phyloP scores from a whole-genome alignment of 768 basidiomycete species.

The Pleurotus platypus region DNA sequence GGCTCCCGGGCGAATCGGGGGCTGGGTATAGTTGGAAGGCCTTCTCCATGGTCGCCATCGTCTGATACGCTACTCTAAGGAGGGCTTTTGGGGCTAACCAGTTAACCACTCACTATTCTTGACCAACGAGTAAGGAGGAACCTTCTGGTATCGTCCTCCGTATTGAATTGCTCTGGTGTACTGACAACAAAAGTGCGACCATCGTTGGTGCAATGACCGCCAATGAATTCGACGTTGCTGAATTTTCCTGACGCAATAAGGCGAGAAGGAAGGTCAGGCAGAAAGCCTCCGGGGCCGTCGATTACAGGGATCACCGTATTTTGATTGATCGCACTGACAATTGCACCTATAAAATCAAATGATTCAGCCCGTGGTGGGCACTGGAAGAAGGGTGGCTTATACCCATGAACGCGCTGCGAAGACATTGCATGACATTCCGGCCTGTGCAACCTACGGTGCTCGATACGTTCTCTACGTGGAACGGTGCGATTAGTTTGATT shows the following conservation, averaged over 20 bases:
- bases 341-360: conserved; percentile 21
- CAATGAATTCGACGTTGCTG: conserved; percentile 28
- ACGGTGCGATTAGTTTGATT: neutral
- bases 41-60: conserved; percentile 29
- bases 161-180: conserved; percentile 30
- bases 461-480: conserved; percentile 22
- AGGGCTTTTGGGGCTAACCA: neutral
- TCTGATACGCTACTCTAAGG: conserved; percentile 15
- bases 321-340: conserved; percentile 36
- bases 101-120: conserved; percentile 24
- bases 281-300: conserved; percentile 24
- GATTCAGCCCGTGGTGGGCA: neutral
- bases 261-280: conserved; percentile 32
- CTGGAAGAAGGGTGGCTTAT: neutral
- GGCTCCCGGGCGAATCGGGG: conserved; percentile 27
- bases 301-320: conserved; percentile 26
- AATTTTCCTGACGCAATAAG: conserved; percentile 30
- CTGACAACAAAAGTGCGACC: conserved; percentile 37
- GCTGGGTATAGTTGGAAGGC: conserved; percentile 34
- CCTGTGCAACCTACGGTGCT: conserved; percentile 25
- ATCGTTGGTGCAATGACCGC: conserved; percentile 41
- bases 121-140: conserved; percentile 31
- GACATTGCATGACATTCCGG: conserved; percentile 23
- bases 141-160: conserved; percentile 35
- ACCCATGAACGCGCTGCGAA: conserved; percentile 34